Evolutionary conservation across 1,284 basidiomycete genomes (phyloP).

Genomic region (Ceratobasidium sp.): DNA sequence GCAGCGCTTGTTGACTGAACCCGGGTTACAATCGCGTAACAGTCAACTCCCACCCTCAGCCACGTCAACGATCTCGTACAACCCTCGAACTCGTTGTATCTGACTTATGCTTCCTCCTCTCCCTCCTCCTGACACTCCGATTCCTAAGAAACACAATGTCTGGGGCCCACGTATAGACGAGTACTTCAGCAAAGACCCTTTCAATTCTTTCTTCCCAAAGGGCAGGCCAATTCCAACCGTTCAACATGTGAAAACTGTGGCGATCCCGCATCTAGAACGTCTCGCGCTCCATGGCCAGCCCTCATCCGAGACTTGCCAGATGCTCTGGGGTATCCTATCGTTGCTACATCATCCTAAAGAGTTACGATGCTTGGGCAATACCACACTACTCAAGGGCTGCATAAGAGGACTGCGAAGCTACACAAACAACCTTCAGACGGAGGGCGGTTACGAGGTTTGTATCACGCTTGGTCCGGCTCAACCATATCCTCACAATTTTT

Average conservation of each 20-base stretch:
- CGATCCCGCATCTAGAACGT: not conserved
- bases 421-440: not conserved
- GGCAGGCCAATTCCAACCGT: not conserved
- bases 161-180: not conserved
- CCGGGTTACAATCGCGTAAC: no score
- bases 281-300: not conserved
- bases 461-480: not conserved
- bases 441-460: not conserved
- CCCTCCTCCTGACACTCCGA: no score
- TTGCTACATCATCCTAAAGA: not conserved
- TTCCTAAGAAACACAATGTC: not conserved
- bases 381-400: not conserved
- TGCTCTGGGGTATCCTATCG: not conserved
- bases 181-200: not conserved
- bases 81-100: no score
- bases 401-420: not conserved
- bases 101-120: no score
- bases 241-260: not conserved
- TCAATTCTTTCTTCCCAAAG: slow-evolving; percentile 7
- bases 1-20: no score
- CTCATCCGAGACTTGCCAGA: not conserved
- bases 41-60: no score
- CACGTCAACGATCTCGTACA: no score
- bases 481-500: not conserved
- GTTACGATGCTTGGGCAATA: not conserved